Percentiles rank a stretch among this genome's conserved stretches.
Conservation (phyloP, 2,329 filamentous ascomycete genomes). For the Graphilbum fragrans region DNA sequence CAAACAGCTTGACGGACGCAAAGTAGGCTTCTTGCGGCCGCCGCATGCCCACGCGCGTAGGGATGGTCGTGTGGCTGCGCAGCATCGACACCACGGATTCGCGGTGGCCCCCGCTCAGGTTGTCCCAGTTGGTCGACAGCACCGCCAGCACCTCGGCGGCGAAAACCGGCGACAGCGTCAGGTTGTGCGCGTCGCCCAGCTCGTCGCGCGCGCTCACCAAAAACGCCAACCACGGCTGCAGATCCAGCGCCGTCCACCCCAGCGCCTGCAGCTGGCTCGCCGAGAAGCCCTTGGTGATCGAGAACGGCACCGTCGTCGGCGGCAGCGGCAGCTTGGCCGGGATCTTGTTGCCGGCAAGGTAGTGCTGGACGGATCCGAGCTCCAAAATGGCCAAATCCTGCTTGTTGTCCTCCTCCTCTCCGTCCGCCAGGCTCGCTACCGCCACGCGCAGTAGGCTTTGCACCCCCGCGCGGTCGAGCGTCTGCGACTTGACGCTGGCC, state of each 20-base stretch:
- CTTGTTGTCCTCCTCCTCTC: constrained; percentile 33
- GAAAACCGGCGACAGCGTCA: constrained; percentile 63
- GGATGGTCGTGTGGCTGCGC: constrained; percentile 61
- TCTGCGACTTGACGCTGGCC: constrained; percentile 55
- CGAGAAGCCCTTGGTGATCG: constrained; percentile 62
- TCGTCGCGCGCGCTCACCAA: constrained; percentile 57
- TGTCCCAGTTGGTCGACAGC: constrained; percentile 83
- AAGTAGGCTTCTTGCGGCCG: constrained; percentile 83
- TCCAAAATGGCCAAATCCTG: constrained; percentile 57
- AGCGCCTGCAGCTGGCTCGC: constrained; percentile 62
- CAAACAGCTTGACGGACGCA: constrained; percentile 83
- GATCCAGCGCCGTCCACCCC: constrained; percentile 75
- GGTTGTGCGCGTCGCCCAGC: constrained; percentile 49
- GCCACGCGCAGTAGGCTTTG: constrained; percentile 66
- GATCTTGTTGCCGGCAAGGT: constrained; percentile 65
- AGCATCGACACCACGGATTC: constrained; percentile 53
- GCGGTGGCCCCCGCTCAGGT: constrained; percentile 55
- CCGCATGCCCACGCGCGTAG: constrained; percentile 83
- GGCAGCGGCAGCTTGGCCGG: constrained; percentile 73
- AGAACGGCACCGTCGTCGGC: constrained; percentile 69
- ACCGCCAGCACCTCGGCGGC: constrained; percentile 65
- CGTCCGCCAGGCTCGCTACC: constrained; percentile 53
- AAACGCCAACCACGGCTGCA: constrained; percentile 76
- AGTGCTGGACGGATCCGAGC: constrained; percentile 62
- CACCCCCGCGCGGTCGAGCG: constrained; percentile 59